phyloP scores from a whole-genome alignment of 2,329 filamentous ascomycete genomes.

The Paracoccidioides lutzii region DNA sequence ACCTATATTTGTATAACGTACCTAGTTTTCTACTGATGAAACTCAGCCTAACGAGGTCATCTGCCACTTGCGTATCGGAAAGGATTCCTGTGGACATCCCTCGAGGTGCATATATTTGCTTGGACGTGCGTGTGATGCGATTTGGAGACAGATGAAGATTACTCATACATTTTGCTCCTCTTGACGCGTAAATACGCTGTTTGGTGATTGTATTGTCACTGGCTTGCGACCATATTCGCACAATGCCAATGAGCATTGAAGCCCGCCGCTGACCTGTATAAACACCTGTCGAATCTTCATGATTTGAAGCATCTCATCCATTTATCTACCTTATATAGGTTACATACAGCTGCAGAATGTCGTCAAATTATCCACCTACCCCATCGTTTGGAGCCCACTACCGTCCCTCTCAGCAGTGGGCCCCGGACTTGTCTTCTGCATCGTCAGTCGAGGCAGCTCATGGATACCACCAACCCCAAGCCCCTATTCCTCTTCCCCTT shows the following conservation, averaged over 20 bases:
- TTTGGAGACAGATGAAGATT: neutral
- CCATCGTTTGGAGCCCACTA: conserved; percentile 30
- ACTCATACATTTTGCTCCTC: neutral
- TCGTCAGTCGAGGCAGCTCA: conserved; percentile 18
- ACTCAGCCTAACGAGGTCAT: neutral
- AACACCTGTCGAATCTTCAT: neutral
- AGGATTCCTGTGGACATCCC: neutral
- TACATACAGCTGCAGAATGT: conserved; percentile 18
- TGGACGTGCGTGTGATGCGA: neutral
- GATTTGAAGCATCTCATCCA: conserved; percentile 5
- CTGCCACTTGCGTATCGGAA: too few species aligned
- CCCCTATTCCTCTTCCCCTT: conserved; percentile 10
- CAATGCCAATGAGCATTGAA: neutral
- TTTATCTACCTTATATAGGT: neutral
- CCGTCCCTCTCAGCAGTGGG: conserved; percentile 27
- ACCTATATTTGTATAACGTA: neutral
- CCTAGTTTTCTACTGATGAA: neutral
- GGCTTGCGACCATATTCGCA: neutral
- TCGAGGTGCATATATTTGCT: neutral
- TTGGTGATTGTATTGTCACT: neutral
- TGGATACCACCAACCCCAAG: conserved; percentile 16
- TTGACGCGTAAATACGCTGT: neutral
- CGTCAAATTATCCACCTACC: conserved; percentile 36
- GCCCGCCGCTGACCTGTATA: neutral
- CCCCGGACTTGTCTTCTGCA: conserved; percentile 15